phyloP scores from a whole-genome alignment of 1,284 basidiomycete species.

The Austroboletus olivaceoglutinosus region DNA sequence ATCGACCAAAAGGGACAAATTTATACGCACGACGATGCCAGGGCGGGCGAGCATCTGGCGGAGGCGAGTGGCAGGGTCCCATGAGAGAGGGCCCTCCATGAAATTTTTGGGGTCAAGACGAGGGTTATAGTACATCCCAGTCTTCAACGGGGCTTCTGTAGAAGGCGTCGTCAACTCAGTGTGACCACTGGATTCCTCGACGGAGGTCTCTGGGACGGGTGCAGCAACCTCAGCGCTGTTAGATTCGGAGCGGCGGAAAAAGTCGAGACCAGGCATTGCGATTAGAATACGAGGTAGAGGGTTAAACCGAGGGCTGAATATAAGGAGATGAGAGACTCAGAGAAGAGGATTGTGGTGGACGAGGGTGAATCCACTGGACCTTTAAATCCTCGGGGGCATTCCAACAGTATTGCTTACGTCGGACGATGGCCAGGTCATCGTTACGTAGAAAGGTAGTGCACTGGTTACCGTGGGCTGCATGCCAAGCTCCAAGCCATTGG shows the following conservation, averaged over 20 bases:
- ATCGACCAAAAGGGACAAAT: background rate
- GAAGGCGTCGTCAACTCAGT: constrained; percentile 10
- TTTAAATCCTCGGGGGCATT: constrained; percentile 20
- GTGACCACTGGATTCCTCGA: background rate
- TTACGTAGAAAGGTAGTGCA: constrained; percentile 22
- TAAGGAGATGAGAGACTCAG: constrained; percentile 20
- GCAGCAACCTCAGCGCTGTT: background rate
- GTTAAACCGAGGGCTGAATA: constrained; percentile 16
- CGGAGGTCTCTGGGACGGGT: constrained; percentile 10
- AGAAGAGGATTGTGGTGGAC: background rate
- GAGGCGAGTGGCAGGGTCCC: constrained; percentile 68
- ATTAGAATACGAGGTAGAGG: constrained; percentile 4
- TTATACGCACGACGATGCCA: constrained; percentile 63
- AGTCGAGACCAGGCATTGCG: constrained; percentile 46
- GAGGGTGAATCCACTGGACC: constrained; percentile 4
- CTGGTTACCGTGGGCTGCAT: background rate
- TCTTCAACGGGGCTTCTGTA: constrained; percentile 16
- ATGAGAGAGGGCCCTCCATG: constrained; percentile 64
- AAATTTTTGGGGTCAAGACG: constrained; percentile 68
- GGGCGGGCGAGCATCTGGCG: constrained; percentile 74
- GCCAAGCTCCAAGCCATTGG: constrained; percentile 1
- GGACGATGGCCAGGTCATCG: constrained; percentile 17
- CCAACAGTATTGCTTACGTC: constrained; percentile 2
- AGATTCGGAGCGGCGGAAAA: constrained; percentile 33
- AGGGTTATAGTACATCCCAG: constrained; percentile 30